phyloP scores from a whole-genome alignment of 164 flowering plant species.

The Aristolochia contorta region DNA sequence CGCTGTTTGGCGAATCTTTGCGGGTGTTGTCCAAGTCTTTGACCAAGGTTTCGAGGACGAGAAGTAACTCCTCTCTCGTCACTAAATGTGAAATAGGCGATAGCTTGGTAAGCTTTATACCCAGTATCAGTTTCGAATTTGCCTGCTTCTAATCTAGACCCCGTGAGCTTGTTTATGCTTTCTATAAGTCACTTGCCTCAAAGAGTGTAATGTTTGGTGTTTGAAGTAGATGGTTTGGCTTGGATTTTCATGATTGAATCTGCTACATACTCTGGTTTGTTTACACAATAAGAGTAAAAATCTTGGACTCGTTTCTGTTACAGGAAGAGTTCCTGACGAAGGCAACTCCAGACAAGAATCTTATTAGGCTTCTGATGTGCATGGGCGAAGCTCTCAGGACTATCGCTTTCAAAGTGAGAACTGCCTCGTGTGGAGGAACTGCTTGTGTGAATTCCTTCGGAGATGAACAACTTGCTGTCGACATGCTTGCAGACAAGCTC shows the following conservation, averaged over 20 bases:
- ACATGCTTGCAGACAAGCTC: slow-evolving; percentile 86
- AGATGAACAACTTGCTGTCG: slow-evolving; percentile 97
- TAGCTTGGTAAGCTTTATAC: slow-evolving; percentile 49
- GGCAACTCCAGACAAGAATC: slow-evolving; percentile 85
- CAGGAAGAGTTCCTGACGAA: slow-evolving; percentile 85
- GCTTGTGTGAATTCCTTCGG: slow-evolving; percentile 94
- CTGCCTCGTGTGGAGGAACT: slow-evolving; percentile 98
- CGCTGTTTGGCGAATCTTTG: slow-evolving; percentile 67
- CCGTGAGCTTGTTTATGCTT: not conserved
- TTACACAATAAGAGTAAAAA: not conserved
- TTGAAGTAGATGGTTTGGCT: too few species aligned
- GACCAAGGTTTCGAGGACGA: slow-evolving; percentile 35
- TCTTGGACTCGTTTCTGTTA: not conserved
- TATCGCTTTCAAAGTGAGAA: slow-evolving; percentile 85
- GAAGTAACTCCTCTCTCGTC: slow-evolving; percentile 26
- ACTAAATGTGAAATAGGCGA: slow-evolving; percentile 81
- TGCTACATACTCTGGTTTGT: not conserved
- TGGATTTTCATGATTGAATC: too few species aligned
- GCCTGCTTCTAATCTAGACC: not conserved
- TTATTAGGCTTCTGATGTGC: slow-evolving; percentile 71
- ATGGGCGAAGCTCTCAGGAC: slow-evolving; percentile 98
- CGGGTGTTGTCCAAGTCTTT: slow-evolving; percentile 38
- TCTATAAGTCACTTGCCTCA: too few species aligned
- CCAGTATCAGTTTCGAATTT: not conserved
- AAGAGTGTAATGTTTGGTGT: too few species aligned